These are phyloP conservation scores for Trematosphaeria pertusa DNA, from an alignment of 2,329 filamentous ascomycete genomes.

Conservation along the genomic window DNA sequence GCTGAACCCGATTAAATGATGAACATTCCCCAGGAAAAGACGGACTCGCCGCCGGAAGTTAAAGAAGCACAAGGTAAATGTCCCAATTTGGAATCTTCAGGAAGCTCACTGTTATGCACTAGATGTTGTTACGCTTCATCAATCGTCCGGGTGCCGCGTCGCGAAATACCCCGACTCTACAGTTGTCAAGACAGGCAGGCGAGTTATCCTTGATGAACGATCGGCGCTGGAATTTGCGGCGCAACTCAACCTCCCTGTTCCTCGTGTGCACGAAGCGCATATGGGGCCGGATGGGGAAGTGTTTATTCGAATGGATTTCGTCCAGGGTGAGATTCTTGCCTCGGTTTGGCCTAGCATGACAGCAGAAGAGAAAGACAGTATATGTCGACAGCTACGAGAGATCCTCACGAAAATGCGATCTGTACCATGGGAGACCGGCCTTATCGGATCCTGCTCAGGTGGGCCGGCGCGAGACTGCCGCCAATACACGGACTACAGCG, in stretches of 20 bases:
- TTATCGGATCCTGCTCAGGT: conserved; percentile 16
- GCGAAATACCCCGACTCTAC: conserved; percentile 2
- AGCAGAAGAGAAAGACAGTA: conserved; percentile 9
- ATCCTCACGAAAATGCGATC: conserved; percentile 16
- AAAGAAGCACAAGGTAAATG: no score
- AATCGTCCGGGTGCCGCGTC: conserved; percentile 6
- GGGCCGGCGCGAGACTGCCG: conserved; percentile 8
- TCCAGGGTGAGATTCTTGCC: conserved; percentile 13
- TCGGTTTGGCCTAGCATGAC: conserved; percentile 13
- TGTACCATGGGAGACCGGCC: neutral
- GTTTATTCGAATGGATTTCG: conserved; percentile 17
- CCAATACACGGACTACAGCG: conserved; percentile 4
- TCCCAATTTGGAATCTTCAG: neutral
- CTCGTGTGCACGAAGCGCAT: conserved; percentile 8
- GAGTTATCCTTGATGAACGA: conserved; percentile 4
- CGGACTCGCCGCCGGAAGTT: neutral
- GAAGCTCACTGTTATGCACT: neutral
- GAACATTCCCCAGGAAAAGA: neutral
- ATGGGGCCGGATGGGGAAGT: conserved; percentile 2
- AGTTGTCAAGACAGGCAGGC: conserved; percentile 13
- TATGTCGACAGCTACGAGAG: conserved; percentile 12
- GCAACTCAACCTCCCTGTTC: conserved; percentile 8
- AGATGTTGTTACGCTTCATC: conserved; percentile 9
- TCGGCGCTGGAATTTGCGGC: conserved; percentile 9
- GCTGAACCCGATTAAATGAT: neutral